Evolutionary conservation across 1,139 yeast species (phyloP), one percentile per base, ranked within the genome.

Genomic region (Blastobotrys arbuscula): DNA sequence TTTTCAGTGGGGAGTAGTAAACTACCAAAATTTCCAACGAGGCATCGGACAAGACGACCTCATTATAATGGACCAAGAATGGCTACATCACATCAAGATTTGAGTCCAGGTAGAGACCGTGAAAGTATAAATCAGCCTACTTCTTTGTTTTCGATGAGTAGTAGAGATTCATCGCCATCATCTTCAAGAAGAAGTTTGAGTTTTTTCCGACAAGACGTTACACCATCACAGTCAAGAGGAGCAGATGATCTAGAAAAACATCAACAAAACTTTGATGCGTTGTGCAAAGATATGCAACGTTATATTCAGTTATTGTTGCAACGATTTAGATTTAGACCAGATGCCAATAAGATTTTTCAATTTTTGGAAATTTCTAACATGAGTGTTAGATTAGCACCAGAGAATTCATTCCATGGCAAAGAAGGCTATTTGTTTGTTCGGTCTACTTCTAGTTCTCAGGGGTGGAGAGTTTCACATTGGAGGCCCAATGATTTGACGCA

Each of bases 391-490:
- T 71, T 92, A 41, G 84, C 94, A 48, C 84, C 88, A 55, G 97
- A 92, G 64, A 78, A 80, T 21, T 85, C 89, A 0, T 84, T 75
- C 60, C 81, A 78, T 50, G 96, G 98, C 1, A 92, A 90, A 59
- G 97, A 92, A 67, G 98, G 98, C 3, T 78, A 80, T 47, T 69
- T 92, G 50, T 80, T 85, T 53, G 77, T 89, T 41, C 80, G 90
- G 19, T 84, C 96, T 0, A 79, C 89, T 1, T 92, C 97, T 0
- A 80, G 79, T 53, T 75, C 89, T 0, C 95, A 87, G 64, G 97
- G 97, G 2, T 92, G 98, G 98, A 75, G 96, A 60, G 96, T 90
- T 13, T 87, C 95, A 5, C 97, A 90, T 63, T 81, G 88, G 68
- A 81, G 78, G 54, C 81, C 88, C 9, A 79, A 81, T 55, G 97